A percentile compares a stretch with the other conserved stretches of the same genome.
These are phyloP conservation scores for Euphorbia tirucalli DNA, from an alignment of 345 rosid genomes.

Conservation along the genomic window DNA sequence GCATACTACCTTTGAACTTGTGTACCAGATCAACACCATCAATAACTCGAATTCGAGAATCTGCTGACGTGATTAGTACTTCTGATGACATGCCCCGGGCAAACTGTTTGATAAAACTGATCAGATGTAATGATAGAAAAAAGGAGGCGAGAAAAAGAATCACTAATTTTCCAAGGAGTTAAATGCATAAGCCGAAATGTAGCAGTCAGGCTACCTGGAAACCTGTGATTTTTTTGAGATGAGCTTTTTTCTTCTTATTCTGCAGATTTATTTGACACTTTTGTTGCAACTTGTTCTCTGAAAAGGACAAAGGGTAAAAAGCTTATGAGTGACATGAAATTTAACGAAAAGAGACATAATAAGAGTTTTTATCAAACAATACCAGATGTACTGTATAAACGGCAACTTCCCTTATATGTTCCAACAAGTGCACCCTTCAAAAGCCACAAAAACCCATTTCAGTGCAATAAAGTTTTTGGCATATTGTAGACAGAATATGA, in stretches of 20 bases:
- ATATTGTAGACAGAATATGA: neutral
- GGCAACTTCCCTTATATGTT: slow-evolving; percentile 89
- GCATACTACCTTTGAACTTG: slow-evolving; percentile 77
- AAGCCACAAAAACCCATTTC: slow-evolving; percentile 27
- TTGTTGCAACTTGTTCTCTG: slow-evolving; percentile 85
- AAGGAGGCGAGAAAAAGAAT: slow-evolving; percentile 7
- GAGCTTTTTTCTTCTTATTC: slow-evolving; percentile 89
- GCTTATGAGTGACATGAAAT: neutral
- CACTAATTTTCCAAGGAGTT: slow-evolving; percentile 5
- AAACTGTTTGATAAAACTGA: slow-evolving; percentile 56
- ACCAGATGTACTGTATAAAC: slow-evolving; percentile 68
- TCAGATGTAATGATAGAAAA: slow-evolving; percentile 5
- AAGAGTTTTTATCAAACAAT: slow-evolving; percentile 16
- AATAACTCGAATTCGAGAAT: slow-evolving; percentile 84
- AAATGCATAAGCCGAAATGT: neutral
- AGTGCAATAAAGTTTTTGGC: neutral
- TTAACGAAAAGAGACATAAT: neutral
- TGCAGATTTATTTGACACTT: slow-evolving; percentile 71
- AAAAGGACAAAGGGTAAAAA: slow-evolving; percentile 11
- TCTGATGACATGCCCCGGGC: slow-evolving; percentile 88
- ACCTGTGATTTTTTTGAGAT: slow-evolving; percentile 91
- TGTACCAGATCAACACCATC: slow-evolving; percentile 76
- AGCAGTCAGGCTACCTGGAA: slow-evolving; percentile 67
- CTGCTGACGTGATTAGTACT: slow-evolving; percentile 92
- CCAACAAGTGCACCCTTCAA: slow-evolving; percentile 91